Evolutionary conservation across 1,284 basidiomycete species (phyloP).

Genomic region (Polyporus tsugae): DNA sequence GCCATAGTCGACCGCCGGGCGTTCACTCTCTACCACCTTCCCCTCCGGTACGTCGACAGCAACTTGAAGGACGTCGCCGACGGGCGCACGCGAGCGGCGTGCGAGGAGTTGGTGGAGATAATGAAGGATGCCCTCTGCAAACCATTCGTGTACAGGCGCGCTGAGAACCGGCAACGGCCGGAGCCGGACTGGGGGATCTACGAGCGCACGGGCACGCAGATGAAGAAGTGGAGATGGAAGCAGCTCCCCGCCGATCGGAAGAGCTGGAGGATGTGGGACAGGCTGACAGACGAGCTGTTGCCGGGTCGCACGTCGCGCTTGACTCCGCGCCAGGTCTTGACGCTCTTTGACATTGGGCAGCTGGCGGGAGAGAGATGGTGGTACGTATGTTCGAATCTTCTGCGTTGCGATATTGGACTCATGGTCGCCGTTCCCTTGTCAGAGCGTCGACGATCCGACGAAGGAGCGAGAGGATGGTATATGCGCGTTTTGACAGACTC

Average conservation of each 20-base stretch:
- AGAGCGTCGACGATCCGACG: background rate
- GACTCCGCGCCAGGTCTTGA: background rate
- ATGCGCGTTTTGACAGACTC: too few relatives aligned
- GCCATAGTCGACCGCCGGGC: background rate
- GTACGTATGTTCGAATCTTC: too few relatives aligned
- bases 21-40: background rate
- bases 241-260: background rate
- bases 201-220: background rate
- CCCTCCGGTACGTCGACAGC: background rate
- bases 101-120: background rate
- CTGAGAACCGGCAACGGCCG: background rate
- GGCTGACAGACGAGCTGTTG: background rate
- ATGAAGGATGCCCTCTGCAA: background rate
- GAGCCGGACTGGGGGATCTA: slow-evolving; percentile 2
- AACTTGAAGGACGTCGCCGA: background rate
- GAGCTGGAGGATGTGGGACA: background rate
- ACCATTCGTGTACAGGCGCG: background rate
- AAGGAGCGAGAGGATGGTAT: too few relatives aligned
- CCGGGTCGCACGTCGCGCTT: background rate
- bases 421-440: background rate
- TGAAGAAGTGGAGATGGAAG: background rate
- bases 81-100: background rate
- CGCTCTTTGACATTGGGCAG: background rate
- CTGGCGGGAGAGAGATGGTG: too few relatives aligned
- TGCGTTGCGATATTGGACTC: background rate